Conservation (phyloP, 345 rosid species). For the Mallotus nudiflorus region DNA sequence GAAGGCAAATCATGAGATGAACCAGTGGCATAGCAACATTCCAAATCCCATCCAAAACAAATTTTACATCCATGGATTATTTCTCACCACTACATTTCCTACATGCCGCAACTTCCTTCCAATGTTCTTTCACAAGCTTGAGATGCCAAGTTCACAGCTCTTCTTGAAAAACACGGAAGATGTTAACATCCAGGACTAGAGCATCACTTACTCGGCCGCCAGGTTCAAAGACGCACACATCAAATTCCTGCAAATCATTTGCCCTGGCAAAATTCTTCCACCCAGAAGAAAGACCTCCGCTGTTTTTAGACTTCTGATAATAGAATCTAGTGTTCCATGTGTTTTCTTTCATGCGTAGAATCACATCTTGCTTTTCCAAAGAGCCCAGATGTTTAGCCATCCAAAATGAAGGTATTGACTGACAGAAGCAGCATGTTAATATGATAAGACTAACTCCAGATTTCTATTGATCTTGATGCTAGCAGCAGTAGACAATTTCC, state of each 20-base stretch:
- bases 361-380: conserved; percentile 37
- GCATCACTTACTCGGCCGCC: conserved; percentile 9
- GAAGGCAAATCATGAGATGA: background rate
- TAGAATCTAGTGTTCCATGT: conserved; percentile 37
- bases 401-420: conserved; percentile 50
- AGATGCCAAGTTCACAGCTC: background rate
- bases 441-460: background rate
- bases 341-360: conserved; percentile 31
- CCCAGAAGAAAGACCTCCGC: conserved; percentile 54
- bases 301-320: conserved; percentile 25
- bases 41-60: background rate
- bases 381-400: conserved; percentile 20
- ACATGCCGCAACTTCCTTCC: too few relatives aligned
- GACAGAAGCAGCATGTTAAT: conserved; percentile 11
- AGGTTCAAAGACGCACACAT: conserved; percentile 49
- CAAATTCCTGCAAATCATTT: conserved; percentile 47
- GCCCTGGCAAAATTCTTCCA: conserved; percentile 51
- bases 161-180: conserved; percentile 41
- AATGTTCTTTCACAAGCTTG: background rate
- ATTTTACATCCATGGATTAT: background rate
- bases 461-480: background rate
- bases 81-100: background rate
- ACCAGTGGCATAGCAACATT: background rate
- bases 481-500: background rate
- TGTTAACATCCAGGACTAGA: conserved; percentile 39